Evolutionary conservation across 305 asterid genomes (phyloP), one percentile per base, ranked within the genome.

Genomic region (Solanum hybrid): DNA sequence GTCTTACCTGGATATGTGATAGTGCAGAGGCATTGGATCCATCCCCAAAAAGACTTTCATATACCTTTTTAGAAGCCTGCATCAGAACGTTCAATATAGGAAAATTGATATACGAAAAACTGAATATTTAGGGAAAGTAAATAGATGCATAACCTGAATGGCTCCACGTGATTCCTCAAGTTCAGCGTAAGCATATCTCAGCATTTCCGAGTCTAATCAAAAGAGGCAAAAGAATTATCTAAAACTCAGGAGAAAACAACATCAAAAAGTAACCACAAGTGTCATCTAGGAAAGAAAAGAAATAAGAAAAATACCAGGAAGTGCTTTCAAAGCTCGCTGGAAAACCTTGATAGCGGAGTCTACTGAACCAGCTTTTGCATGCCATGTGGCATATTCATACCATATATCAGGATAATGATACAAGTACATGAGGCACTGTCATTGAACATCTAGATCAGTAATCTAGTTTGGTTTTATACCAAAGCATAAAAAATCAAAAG

Each of bases 301-400:
- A 69, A 56, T 76, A 75, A 37, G 40, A 66, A 51, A 38, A 88
- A 76, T 97, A 97, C 99, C 99, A 45, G 99, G 99, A 91, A 97
- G 97, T 90, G 99, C 99, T 94, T 96, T 95, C 92, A 96, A 72
- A 90, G 99, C 95, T 84, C 98, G 95, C 92, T 95, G 97, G 93
- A 95, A 96, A 92, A 97, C 96, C 94, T 95, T 95, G 91, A 94
- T 91, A 75, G 99, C 98, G 31, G 98, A 91, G 85, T 95, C 98
- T 88, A 91, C 87, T 42, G 98, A 96, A 89, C 98, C 99, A 93
- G 92, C 92, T 91, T 91, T 95, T 90, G 98, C 98, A 90, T 97
- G 98, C 99, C 99, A 96, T 91, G 91, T 95, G 89, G 99, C 98
- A 92, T 94, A 97, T 88, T 95, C 98, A 89, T 97, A 97, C 99